Evolutionary conservation across 1,139 yeast species (phyloP).

Genomic region (Arxiozyma bovina): DNA sequence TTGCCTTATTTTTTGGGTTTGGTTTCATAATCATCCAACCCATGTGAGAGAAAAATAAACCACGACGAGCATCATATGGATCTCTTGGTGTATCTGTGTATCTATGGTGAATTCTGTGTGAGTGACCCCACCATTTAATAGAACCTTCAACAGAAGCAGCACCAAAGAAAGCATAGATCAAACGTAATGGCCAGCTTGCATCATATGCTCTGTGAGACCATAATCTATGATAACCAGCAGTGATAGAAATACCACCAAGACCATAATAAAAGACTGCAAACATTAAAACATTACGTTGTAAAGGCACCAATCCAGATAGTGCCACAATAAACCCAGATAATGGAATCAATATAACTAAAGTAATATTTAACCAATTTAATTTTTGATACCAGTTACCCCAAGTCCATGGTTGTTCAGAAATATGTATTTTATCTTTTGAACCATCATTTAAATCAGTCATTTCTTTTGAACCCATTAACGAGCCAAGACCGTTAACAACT

Average conservation of each 20-base stretch:
- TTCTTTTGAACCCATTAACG: slow-evolving; percentile 70
- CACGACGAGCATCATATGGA: slow-evolving; percentile 94
- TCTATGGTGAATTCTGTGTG: slow-evolving; percentile 95
- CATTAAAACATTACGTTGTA: slow-evolving; percentile 50
- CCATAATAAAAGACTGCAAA: slow-evolving; percentile 58
- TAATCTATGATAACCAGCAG: slow-evolving; percentile 88
- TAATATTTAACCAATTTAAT: slow-evolving; percentile 85
- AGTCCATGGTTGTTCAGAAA: slow-evolving; percentile 91
- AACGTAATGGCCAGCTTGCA: slow-evolving; percentile 61
- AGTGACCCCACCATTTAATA: slow-evolving; percentile 97
- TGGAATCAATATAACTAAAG: slow-evolving; percentile 71
- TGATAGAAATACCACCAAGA: slow-evolving; percentile 78
- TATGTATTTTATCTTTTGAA: slow-evolving; percentile 49
- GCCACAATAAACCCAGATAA: slow-evolving; percentile 49
- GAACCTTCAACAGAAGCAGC: slow-evolving; percentile 97
- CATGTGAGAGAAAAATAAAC: slow-evolving; percentile 92
- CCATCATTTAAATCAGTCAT: slow-evolving; percentile 45
- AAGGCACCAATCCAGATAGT: slow-evolving; percentile 40
- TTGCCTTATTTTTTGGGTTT: slow-evolving; percentile 89
- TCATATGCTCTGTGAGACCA: slow-evolving; percentile 86
- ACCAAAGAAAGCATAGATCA: slow-evolving; percentile 76
- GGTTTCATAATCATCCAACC: slow-evolving; percentile 96
- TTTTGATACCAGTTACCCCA: slow-evolving; percentile 73
- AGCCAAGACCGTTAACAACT: slow-evolving; percentile 70
- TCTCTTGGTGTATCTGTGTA: slow-evolving; percentile 95